Evolutionary conservation across 495 filamentous ascomycete genomes (phyloP).

Genomic region (Geopyxis carbonaria): DNA sequence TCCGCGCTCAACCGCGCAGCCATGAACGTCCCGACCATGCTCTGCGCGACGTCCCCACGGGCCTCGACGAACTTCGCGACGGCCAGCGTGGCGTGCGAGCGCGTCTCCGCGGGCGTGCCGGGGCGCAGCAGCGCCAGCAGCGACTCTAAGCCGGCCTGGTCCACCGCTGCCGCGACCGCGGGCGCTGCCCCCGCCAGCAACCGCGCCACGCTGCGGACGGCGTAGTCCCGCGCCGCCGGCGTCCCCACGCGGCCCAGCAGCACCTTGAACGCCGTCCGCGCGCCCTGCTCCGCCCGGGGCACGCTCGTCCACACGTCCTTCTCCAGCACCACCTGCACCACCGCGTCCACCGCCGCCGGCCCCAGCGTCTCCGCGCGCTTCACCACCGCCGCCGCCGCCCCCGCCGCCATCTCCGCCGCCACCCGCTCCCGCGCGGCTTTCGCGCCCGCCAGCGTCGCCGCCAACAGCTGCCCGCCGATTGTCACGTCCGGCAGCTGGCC

Average conservation of each 20-base stretch:
- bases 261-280: too few species aligned
- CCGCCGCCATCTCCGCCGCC: conserved; percentile 33
- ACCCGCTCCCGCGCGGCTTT: conserved; percentile 39
- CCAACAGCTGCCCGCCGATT: conserved; percentile 41
- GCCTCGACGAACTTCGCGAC: conserved; percentile 48
- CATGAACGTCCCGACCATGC: conserved; percentile 40
- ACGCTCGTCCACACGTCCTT: conserved; percentile 36
- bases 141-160: conserved; percentile 44
- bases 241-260: too few species aligned
- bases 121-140: conserved; percentile 45
- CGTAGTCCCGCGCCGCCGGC: conserved; percentile 36
- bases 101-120: conserved; percentile 36
- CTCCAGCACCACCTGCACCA: conserved; percentile 42
- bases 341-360: conserved; percentile 40
- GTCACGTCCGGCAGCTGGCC: conserved; percentile 28
- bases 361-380: conserved; percentile 42
- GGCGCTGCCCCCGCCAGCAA: conserved; percentile 42
- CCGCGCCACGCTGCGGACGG: conserved; percentile 39
- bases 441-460: conserved; percentile 40
- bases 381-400: conserved; percentile 37
- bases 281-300: too few species aligned
- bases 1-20: conserved; percentile 34
- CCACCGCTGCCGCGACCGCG: conserved; percentile 39
- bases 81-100: conserved; percentile 51
- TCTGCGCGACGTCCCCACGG: conserved; percentile 37